Evolutionary conservation across 768 basidiomycete species (phyloP).

Genomic region (Tulasnella sp.): DNA sequence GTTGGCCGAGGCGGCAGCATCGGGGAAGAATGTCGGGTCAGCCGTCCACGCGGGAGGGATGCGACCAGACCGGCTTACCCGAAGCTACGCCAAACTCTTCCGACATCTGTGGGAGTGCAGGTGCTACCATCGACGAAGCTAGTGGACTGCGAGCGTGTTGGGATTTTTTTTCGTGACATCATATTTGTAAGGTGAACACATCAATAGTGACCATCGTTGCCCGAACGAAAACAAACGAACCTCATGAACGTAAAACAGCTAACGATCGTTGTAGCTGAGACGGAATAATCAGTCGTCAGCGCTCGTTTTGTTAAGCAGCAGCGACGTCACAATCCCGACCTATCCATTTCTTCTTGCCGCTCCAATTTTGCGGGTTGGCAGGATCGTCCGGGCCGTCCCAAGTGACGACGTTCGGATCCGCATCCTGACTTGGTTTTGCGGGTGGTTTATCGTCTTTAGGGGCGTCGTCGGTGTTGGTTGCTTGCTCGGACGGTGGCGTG

Average conservation of each 20-base stretch:
- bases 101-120: slow-evolving; percentile 57
- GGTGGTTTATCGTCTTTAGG: background rate
- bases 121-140: slow-evolving; percentile 75
- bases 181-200: background rate
- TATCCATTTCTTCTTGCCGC: background rate
- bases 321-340: background rate
- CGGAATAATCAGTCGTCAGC: background rate
- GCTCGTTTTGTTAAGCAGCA: background rate
- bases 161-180: background rate
- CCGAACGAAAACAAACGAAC: slow-evolving; percentile 4
- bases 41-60: too few relatives aligned
- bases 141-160: slow-evolving; percentile 51
- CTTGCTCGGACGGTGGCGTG: background rate
- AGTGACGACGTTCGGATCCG: slow-evolving; percentile 51
- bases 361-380: slow-evolving; percentile 61
- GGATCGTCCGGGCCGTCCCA: slow-evolving; percentile 69
- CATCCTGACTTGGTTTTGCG: slow-evolving; percentile 18
- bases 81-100: slow-evolving; percentile 57
- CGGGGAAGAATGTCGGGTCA: background rate
- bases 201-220: background rate
- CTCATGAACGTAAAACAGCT: slow-evolving; percentile 68
- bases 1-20: background rate
- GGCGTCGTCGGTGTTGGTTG: background rate
- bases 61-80: slow-evolving; percentile 1
- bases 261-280: slow-evolving; percentile 62